Evolutionary conservation across 116 monocot species (phyloP), one percentile per base, ranked within the genome.

Genomic region (Zostera marina): DNA sequence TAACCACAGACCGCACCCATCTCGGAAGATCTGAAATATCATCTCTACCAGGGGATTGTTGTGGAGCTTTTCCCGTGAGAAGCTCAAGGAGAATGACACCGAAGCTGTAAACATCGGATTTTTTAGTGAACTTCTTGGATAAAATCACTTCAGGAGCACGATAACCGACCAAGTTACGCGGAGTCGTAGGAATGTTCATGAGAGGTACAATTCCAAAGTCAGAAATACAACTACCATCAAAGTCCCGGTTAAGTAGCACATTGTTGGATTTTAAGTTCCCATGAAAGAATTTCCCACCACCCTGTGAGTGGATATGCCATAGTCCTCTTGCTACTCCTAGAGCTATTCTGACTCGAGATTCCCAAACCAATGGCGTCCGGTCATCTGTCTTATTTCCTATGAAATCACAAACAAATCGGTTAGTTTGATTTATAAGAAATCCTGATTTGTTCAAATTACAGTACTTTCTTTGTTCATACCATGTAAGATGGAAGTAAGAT

Each of bases 231-330:
- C 61, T 5, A 32, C 32, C 72, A 0, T 93, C 77, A 2, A 63
- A 62, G 41, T 84, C 79, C 12, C 63, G 70, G 3, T 73, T 63
- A 10, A 93, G 74, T 22, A 93, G 84, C 25, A 93, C 52, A 25
- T 93, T 93, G 8, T 74, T 73, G 53, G 93, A 68, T 60, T 93
- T 93, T 49, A 93, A 68, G 74, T 84, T 88, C 24, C 93, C 93
- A 68, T 93, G 93, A 42, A 63, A 57, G 16, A 93, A 73, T 70
- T 75, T 93, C 17, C 84, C 93, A 15, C 78, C 65, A 3, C 72
- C 74, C 55, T 74, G 75, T 0, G 64, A 62, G 57, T 93, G 93
- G 24, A 93, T 70, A 66, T 73, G 81, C 0, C 69, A 64, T 16
- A 87, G 66, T 40, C 88, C 93, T 8, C 65, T 73, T 3, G 88